Evolutionary conservation across 345 rosid genomes (phyloP).

Genomic region (Acer campestre): DNA sequence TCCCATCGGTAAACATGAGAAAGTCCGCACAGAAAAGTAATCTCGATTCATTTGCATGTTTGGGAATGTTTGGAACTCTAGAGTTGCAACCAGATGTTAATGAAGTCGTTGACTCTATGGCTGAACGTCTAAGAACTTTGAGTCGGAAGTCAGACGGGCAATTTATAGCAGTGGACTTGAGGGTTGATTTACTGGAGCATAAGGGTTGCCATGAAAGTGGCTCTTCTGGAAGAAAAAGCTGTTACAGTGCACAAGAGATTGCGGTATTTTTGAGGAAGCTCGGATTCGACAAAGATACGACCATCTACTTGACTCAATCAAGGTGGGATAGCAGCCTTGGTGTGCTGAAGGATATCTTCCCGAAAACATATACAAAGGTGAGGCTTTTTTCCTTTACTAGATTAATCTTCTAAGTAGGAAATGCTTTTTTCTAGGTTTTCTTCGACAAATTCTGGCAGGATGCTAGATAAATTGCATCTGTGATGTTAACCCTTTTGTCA

Average conservation of each 20-base stretch:
- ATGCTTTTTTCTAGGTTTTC: neutral
- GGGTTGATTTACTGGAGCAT: constrained; percentile 68
- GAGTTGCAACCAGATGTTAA: too few relatives aligned
- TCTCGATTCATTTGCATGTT: constrained; percentile 54
- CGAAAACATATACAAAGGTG: constrained; percentile 91
- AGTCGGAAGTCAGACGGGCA: constrained; percentile 74
- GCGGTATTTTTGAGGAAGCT: constrained; percentile 83
- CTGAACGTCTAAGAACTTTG: constrained; percentile 71
- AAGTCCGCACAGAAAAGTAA: constrained; percentile 60
- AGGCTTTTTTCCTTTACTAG: constrained; percentile 11
- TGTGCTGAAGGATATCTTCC: constrained; percentile 84
- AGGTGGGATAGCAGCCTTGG: constrained; percentile 91
- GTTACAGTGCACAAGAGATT: constrained; percentile 80
- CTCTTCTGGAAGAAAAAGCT: constrained; percentile 58
- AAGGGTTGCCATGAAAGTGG: constrained; percentile 69
- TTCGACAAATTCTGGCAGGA: neutral
- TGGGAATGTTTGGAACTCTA: too few relatives aligned
- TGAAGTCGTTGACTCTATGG: constrained; percentile 85
- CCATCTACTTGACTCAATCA: constrained; percentile 85
- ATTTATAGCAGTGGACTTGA: constrained; percentile 89
- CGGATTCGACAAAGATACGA: constrained; percentile 72
- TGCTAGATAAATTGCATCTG: neutral
- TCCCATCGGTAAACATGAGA: constrained; percentile 90
- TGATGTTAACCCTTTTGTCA: neutral
- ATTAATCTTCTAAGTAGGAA: neutral